Base-by-base conservation (phyloP, 805 yeast species). In the Saccharomycopsis olivae region DNA sequence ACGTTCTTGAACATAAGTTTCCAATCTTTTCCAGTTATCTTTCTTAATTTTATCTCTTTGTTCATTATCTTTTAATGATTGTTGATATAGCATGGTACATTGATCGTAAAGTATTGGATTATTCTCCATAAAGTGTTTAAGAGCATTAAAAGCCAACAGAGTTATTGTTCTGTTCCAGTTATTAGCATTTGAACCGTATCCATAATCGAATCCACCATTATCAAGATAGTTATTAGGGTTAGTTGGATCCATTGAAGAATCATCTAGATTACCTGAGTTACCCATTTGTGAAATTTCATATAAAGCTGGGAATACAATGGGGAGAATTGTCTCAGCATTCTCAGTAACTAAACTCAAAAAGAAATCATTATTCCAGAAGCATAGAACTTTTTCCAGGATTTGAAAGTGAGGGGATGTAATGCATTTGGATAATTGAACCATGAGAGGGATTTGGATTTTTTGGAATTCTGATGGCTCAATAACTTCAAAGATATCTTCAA, bases 141-240 rank as follows among this genome's bases (percentile, higher is more conserved):
- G 67, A 0, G 97, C 96, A 43, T 82, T 83, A 62, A 75, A 87
- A 2, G 95, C 94, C 68, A 89, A 73, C 36, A 85, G 77, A 50
- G 89, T 92, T 33, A 92, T 88, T 29, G 95, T 86, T 52, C 92
- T 73, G 59, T 92, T 92, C 98, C 98, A 92, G 52, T 83, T 89
- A 19, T 47, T 44, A 23, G 17, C 17, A 10, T 9, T 20, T 6
- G 21, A 9, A 30, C 31, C 30, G 16, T 39, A 40, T 11, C 40
- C 39, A 30, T 53, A 54, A 36, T 52, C 53, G 24, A 39, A 46
- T 17, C 55, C 58, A 5, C 47, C 50, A 42, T 58, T 53, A 29
- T 41, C 46, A n/a, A 36, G 23, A 28, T 43, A 34, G 15, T 29
- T 34, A 18, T 14, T 19, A 23, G 32, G 32, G 29, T 33, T 31